These are phyloP conservation scores for Orbilia javanica DNA, from an alignment of 2,329 filamentous ascomycete genomes.

Conservation along the genomic window DNA sequence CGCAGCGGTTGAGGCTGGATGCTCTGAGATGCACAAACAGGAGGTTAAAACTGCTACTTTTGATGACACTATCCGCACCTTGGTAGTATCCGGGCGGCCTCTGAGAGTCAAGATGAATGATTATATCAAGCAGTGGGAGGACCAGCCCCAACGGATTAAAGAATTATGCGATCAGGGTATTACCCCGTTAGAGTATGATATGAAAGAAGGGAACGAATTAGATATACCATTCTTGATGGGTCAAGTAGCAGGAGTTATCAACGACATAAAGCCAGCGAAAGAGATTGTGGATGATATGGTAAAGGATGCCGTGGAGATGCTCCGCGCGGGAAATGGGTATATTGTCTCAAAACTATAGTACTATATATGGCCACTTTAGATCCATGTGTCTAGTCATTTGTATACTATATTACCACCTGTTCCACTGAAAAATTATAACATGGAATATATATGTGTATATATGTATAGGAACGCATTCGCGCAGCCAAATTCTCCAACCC, in stretches of 20 bases:
- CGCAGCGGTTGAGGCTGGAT: constrained; percentile 82
- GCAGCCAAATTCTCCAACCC: not conserved
- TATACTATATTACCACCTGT: constrained; percentile 8
- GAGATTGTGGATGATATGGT: constrained; percentile 95
- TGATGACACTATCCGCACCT: constrained; percentile 82
- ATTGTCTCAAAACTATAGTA: constrained; percentile 44
- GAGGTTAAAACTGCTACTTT: constrained; percentile 84
- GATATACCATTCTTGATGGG: constrained; percentile 94
- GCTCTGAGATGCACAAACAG: constrained; percentile 84
- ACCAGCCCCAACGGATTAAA: constrained; percentile 78
- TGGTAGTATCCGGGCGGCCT: constrained; percentile 85
- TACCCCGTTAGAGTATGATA: constrained; percentile 83
- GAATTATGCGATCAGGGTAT: constrained; percentile 80
- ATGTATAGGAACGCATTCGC: not conserved
- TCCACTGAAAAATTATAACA: not conserved
- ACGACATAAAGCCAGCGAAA: constrained; percentile 81
- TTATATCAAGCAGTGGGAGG: constrained; percentile 86
- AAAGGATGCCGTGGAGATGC: constrained; percentile 76
- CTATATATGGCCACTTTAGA: not conserved
- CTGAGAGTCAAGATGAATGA: constrained; percentile 84
- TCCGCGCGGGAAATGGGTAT: constrained; percentile 64
- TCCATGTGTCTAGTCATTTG: not conserved
- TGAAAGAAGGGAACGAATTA: constrained; percentile 83
- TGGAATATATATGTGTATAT: not conserved
- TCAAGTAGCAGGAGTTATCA: constrained; percentile 84